Evolutionary conservation across 75 land plant genomes (phyloP).

Genomic region (Picea sitchensis): DNA sequence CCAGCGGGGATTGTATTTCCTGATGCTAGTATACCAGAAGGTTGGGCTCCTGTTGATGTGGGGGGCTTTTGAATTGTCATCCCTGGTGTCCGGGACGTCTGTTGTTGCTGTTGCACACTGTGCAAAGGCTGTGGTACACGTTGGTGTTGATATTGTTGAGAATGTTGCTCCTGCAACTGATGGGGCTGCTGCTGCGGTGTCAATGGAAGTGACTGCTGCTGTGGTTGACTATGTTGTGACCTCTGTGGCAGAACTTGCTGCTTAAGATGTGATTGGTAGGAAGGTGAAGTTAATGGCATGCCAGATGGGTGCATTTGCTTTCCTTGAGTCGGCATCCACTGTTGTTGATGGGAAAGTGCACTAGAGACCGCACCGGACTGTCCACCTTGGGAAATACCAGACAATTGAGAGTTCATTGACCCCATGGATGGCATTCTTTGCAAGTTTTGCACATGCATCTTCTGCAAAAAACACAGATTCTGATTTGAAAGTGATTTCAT

Average conservation of each 20-base stretch:
- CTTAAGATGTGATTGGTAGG: constrained; percentile 26
- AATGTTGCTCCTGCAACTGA: constrained; percentile 28
- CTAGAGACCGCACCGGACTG: constrained; percentile 7
- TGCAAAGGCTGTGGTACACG: constrained; percentile 22
- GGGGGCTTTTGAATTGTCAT: constrained; percentile 36
- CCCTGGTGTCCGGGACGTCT: constrained; percentile 18
- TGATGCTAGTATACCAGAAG: constrained; percentile 20
- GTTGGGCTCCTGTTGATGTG: constrained; percentile 20
- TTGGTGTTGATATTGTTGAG: constrained; percentile 23
- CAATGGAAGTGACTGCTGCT: constrained; percentile 11
- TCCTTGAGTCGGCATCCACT: constrained; percentile 35
- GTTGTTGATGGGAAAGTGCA: constrained; percentile 15
- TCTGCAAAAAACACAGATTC: constrained; percentile 20
- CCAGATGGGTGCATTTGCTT: constrained; percentile 22
- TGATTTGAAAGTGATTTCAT: too few species aligned
- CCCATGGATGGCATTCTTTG: constrained; percentile 20
- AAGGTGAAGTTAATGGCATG: constrained; percentile 19
- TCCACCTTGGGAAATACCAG: constrained; percentile 25
- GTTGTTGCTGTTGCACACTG: constrained; percentile 34
- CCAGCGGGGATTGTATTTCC: constrained; percentile 11
- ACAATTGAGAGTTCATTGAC: constrained; percentile 16
- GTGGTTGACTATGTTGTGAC: constrained; percentile 31
- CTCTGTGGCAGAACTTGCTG: constrained; percentile 30
- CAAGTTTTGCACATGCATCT: constrained; percentile 23
- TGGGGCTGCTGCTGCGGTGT: constrained; percentile 15